Conservation (phyloP, 2,329 filamentous ascomycete species). For the Diaporthe citriasiana region DNA sequence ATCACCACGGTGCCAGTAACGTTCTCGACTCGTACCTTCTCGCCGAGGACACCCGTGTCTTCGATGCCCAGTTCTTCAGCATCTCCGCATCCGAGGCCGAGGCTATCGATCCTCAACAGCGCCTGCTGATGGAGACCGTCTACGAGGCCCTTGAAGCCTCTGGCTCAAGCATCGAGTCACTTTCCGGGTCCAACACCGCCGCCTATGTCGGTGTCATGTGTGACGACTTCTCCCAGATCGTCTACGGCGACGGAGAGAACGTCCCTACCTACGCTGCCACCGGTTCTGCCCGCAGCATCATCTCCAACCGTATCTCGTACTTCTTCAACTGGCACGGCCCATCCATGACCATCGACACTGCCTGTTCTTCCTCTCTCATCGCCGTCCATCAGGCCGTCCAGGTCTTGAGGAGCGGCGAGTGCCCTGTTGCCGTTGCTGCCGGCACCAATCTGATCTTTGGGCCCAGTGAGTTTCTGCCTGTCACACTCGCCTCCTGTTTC, state of each 20-base stretch:
- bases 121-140: conserved; percentile 45
- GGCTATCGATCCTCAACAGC: conserved; percentile 42
- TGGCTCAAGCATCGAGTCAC: conserved; percentile 43
- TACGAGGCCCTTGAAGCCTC: conserved; percentile 46
- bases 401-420: conserved; percentile 51
- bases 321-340: conserved; percentile 57
- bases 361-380: conserved; percentile 57
- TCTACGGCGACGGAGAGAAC: conserved; percentile 42
- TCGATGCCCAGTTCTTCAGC: conserved; percentile 49
- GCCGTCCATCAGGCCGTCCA: conserved; percentile 56
- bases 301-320: conserved; percentile 57
- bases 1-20: conserved; percentile 49
- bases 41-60: conserved; percentile 23
- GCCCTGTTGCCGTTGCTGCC: conserved; percentile 51
- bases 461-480: conserved; percentile 38
- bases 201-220: conserved; percentile 49
- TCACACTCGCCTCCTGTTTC: neutral
- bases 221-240: conserved; percentile 46
- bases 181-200: conserved; percentile 47
- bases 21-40: conserved; percentile 45
- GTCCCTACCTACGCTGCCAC: conserved; percentile 50
- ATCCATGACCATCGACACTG: conserved; percentile 59
- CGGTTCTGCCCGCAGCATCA: conserved; percentile 49
- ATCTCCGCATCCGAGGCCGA: conserved; percentile 46
- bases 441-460: conserved; percentile 54